Conservation (phyloP, 169 alveolate genomes). For the Perkinsus olseni region DNA sequence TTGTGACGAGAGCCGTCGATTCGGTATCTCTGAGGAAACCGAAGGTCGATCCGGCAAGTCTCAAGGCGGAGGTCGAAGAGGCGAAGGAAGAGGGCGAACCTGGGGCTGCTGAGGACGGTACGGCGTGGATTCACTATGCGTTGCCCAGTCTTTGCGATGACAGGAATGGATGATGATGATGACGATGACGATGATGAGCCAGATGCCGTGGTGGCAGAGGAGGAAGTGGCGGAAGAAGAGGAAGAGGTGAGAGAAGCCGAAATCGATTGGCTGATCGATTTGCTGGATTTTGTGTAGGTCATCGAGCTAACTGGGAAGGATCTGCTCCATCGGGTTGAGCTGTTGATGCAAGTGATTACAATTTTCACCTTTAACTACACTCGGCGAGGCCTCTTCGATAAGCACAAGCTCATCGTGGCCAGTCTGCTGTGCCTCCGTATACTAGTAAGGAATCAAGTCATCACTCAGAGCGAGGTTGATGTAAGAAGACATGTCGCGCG, state of each 20-base stretch:
- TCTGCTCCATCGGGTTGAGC: constrained; percentile 63
- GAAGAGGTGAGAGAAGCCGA: constrained; percentile 35
- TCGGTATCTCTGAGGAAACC: constrained; percentile 71
- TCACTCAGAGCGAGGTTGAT: constrained; percentile 29
- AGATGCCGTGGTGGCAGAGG: constrained; percentile 17
- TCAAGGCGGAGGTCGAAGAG: constrained; percentile 20
- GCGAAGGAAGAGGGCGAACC: constrained; percentile 14
- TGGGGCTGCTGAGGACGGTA: constrained; percentile 9
- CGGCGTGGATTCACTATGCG: not conserved
- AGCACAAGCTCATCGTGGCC: constrained; percentile 84
- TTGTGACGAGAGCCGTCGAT: constrained; percentile 85
- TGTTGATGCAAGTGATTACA: constrained; percentile 70
- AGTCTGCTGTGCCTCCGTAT: constrained; percentile 77
- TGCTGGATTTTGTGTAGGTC: constrained; percentile 49
- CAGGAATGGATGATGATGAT: not conserved
- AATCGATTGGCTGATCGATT: not conserved
- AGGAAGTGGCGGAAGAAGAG: constrained; percentile 34
- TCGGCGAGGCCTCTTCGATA: constrained; percentile 84
- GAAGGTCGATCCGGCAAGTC: constrained; percentile 45
- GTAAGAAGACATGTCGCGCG: constrained; percentile 31
- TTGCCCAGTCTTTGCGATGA: too few relatives aligned
- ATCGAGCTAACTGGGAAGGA: constrained; percentile 57
- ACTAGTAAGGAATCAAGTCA: constrained; percentile 49
- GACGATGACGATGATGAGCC: not conserved
- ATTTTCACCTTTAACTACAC: constrained; percentile 77